phyloP scores from a whole-genome alignment of 2,329 filamentous ascomycete genomes.

The Rhynchosporium secalis region DNA sequence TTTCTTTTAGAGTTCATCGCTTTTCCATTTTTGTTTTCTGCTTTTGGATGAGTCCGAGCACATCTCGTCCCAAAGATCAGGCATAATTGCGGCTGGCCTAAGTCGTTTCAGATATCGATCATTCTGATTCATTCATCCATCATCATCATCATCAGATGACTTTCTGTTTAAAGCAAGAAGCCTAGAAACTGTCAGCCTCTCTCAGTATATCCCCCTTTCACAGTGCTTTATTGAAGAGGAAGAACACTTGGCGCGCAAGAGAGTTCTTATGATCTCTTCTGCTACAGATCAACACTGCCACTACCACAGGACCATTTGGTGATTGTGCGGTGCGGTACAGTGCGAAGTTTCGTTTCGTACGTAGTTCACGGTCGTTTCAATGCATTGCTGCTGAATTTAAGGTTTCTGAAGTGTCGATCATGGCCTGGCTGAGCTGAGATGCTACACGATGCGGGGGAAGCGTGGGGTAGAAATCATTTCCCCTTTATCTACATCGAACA shows the following conservation, averaged over 20 bases:
- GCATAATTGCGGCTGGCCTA: neutral
- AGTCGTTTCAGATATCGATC: neutral
- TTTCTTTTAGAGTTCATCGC: neutral
- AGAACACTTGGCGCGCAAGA: neutral
- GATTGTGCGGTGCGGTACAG: neutral
- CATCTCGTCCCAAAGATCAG: neutral
- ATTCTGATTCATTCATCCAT: no score
- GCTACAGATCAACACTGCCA: conserved; percentile 13
- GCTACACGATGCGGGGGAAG: conserved; percentile 5
- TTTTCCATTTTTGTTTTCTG: neutral
- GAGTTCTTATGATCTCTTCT: neutral
- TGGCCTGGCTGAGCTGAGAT: neutral
- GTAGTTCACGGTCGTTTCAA: conserved; percentile 8
- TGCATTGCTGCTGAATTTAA: neutral
- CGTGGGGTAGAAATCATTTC: neutral
- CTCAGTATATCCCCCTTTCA: no score
- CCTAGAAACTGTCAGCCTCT: neutral
- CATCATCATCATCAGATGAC: neutral
- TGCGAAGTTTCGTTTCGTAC: neutral
- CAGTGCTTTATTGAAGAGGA: neutral
- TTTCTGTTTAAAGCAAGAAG: conserved; percentile 2
- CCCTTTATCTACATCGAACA: neutral
- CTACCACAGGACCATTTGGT: neutral
- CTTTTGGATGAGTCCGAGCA: neutral
- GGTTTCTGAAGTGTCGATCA: neutral